These are phyloP conservation scores for Eucalyptus coolabah DNA, from an alignment of 345 rosid species.

Conservation along the genomic window DNA sequence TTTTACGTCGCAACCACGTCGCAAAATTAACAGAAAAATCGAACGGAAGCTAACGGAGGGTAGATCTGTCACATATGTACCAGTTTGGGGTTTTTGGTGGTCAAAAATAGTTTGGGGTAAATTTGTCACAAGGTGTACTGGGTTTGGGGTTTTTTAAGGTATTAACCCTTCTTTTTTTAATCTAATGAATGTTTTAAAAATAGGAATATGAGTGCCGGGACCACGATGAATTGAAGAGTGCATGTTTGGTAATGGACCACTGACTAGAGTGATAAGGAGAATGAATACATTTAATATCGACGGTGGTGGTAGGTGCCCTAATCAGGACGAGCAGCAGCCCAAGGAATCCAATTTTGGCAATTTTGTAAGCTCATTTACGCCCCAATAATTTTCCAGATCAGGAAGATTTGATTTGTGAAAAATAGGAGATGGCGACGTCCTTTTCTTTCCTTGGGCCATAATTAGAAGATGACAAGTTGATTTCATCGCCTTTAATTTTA, in stretches of 20 bases:
- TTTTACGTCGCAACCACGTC: too few relatives aligned
- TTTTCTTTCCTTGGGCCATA: not conserved
- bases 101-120: too few relatives aligned
- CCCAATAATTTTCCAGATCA: not conserved
- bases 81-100: too few relatives aligned
- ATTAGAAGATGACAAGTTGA: not conserved
- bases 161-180: too few relatives aligned
- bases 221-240: not conserved
- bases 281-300: not conserved
- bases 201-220: not conserved
- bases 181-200: not conserved
- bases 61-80: too few relatives aligned
- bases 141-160: too few relatives aligned
- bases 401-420: not conserved
- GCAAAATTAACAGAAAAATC: too few relatives aligned
- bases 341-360: not conserved
- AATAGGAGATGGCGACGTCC: not conserved
- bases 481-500: not conserved
- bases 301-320: not conserved
- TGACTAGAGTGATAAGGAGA: not conserved
- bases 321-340: not conserved
- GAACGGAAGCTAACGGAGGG: too few relatives aligned
- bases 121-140: too few relatives aligned
- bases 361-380: not conserved
- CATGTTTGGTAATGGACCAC: not conserved